phyloP scores from a whole-genome alignment of 495 filamentous ascomycete species.

The Chlorociboria aeruginascens region DNA sequence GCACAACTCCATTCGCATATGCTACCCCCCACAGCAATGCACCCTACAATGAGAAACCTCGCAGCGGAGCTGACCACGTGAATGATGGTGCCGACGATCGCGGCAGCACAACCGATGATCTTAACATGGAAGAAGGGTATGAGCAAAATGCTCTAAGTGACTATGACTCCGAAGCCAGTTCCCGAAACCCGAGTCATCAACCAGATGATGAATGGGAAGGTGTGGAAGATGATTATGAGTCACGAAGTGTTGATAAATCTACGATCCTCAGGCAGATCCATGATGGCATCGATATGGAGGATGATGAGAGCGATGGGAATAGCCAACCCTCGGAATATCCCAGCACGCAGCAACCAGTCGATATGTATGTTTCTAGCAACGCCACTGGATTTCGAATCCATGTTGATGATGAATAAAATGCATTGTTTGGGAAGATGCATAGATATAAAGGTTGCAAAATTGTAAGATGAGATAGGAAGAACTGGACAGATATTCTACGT shows the following conservation, averaged over 20 bases:
- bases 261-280: neutral
- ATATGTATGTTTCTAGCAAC: neutral
- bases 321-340: constrained; percentile 29
- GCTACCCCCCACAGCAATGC: constrained; percentile 44
- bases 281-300: neutral
- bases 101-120: constrained; percentile 22
- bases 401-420: constrained; percentile 2
- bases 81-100: constrained; percentile 16
- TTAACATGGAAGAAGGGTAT: constrained; percentile 10
- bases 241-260: neutral
- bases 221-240: constrained; percentile 6
- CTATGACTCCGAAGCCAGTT: constrained; percentile 1
- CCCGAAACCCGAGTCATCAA: neutral
- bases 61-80: constrained; percentile 8
- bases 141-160: constrained; percentile 11
- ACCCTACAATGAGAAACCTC: constrained; percentile 18
- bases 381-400: constrained; percentile 1
- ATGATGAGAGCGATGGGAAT: constrained; percentile 22
- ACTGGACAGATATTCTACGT: neutral
- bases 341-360: constrained; percentile 18
- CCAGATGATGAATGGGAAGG: constrained; percentile 19
- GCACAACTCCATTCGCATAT: constrained; percentile 34
- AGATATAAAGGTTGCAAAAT: neutral
- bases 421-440: neutral
- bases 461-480: neutral